Base-by-base conservation (phyloP, 352 stramenopile genomes). In the Phytophthora multivora region DNA sequence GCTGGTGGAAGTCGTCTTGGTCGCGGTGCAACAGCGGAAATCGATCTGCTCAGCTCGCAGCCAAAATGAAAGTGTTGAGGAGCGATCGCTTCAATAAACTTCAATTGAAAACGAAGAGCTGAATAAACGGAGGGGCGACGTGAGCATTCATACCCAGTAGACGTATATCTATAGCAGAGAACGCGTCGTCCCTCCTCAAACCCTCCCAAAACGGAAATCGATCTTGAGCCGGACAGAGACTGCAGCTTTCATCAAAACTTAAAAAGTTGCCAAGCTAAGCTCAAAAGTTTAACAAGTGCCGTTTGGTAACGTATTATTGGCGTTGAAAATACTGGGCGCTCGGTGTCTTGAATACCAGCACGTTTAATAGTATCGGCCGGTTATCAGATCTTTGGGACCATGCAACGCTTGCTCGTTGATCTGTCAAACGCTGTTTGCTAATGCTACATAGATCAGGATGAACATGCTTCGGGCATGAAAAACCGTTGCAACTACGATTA, bases 61-160 rank as follows among this genome's bases (percentile, higher is more conserved):
- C 28, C n/a, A 60, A 73, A 61, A 43, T 31, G 30, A 47, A 65
- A 73, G 35, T 73, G 64, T 65, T 40, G 35, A 40, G 35, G 56
- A 43, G 8, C 28, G 28, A 33, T 33, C 8, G 9, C 28, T 33
- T 33, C 28, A 33, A 33, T 33, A 33, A 33, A 33, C 26, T 30
- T 30, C 26, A 30, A 30, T 30, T 8, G 26, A 30, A 30, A 33
- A 33, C 8, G 4, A 33, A 12, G 28, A 10, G 21, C 6, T 35
- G 19, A 40, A 65, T 70, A 70, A 70, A 70, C 49, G 62, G 62
- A 21, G 43, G 38, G 62, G 56, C 62, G 62, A 66, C 55, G 36
- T 66, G 21, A 21, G 2, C 4, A 40, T n/a, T 1, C 19, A 41
- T 6, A 4, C n/a, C 23, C 7, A 12, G 28, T 11, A 13, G 28